Evolutionary conservation across 768 basidiomycete species (phyloP).

Genomic region (Epithele typhae): DNA sequence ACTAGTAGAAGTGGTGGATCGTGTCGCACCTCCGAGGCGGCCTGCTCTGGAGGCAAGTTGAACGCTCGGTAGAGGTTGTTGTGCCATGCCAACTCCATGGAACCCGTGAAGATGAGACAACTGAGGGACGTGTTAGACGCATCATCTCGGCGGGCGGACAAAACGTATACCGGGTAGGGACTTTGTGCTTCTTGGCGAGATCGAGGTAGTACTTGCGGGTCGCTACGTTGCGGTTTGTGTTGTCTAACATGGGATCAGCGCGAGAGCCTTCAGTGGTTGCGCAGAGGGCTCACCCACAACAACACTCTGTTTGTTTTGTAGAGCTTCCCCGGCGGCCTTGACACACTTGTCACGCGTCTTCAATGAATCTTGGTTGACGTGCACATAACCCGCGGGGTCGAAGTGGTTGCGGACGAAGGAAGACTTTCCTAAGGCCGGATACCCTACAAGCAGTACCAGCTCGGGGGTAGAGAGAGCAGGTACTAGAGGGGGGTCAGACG

Average conservation of each 20-base stretch:
- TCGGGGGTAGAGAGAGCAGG: slow-evolving; percentile 30
- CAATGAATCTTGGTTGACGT: slow-evolving; percentile 85
- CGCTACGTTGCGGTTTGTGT: slow-evolving; percentile 76
- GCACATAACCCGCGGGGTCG: slow-evolving; percentile 59
- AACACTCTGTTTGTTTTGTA: slow-evolving; percentile 57
- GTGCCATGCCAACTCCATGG: slow-evolving; percentile 84
- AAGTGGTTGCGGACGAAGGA: slow-evolving; percentile 75
- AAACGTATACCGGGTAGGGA: slow-evolving; percentile 49
- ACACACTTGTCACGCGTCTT: slow-evolving; percentile 74
- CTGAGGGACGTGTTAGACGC: no score
- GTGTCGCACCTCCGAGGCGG: slow-evolving; percentile 36
- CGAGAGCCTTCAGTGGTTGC: background rate
- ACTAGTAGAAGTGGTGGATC: background rate
- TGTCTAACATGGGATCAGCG: slow-evolving; percentile 50
- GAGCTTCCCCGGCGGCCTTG: slow-evolving; percentile 50
- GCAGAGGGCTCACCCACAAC: slow-evolving; percentile 61
- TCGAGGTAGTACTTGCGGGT: slow-evolving; percentile 73
- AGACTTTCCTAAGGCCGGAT: slow-evolving; percentile 73
- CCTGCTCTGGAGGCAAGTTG: slow-evolving; percentile 45
- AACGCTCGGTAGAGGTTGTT: slow-evolving; percentile 88
- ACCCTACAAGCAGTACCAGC: slow-evolving; percentile 59
- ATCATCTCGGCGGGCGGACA: slow-evolving; percentile 35
- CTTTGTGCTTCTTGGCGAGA: slow-evolving; percentile 50
- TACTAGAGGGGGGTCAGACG: slow-evolving; percentile 46
- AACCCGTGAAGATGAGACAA: slow-evolving; percentile 73